Conservation (phyloP, 2,329 filamentous ascomycete genomes). For the Aspergillus texensis region DNA sequence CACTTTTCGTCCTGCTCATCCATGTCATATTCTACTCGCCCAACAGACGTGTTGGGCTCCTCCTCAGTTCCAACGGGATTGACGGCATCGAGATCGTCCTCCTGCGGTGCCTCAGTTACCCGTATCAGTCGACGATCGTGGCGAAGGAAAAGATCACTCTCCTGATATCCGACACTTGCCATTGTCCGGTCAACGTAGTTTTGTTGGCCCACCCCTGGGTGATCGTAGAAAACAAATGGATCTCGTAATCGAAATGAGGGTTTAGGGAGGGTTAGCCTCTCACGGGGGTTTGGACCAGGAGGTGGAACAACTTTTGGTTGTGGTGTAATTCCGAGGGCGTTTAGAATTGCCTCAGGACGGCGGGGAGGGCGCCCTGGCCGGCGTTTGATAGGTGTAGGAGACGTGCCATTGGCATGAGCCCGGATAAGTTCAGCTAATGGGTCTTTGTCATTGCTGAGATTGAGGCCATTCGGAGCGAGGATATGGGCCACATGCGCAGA, state of each 20-base stretch:
- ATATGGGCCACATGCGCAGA: constrained; percentile 47
- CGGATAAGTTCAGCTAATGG: constrained; percentile 48
- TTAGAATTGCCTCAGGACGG: constrained; percentile 62
- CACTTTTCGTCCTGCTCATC: constrained; percentile 98
- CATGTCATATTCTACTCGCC: constrained; percentile 98
- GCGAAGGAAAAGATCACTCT: constrained; percentile 84
- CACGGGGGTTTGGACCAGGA: constrained; percentile 53
- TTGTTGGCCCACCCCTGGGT: constrained; percentile 79
- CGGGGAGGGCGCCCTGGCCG: constrained; percentile 68
- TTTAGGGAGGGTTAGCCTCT: constrained; percentile 52
- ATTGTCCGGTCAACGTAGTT: constrained; percentile 95
- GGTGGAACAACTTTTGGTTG: constrained; percentile 54
- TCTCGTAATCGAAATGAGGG: constrained; percentile 51
- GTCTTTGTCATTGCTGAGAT: constrained; percentile 31
- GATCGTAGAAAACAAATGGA: constrained; percentile 62
- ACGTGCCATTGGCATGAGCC: constrained; percentile 37
- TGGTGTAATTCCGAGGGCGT: constrained; percentile 61
- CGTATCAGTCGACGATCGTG: constrained; percentile 72
- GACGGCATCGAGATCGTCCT: constrained; percentile 64
- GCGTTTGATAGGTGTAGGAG: constrained; percentile 55
- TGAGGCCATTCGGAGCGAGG: constrained; percentile 28
- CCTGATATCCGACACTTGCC: constrained; percentile 94
- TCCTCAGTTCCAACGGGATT: constrained; percentile 60
- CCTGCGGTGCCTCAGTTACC: constrained; percentile 62
- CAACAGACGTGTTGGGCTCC: constrained; percentile 62